Conservation (phyloP, 495 filamentous ascomycete species). For the Podospora pseudocomata region DNA sequence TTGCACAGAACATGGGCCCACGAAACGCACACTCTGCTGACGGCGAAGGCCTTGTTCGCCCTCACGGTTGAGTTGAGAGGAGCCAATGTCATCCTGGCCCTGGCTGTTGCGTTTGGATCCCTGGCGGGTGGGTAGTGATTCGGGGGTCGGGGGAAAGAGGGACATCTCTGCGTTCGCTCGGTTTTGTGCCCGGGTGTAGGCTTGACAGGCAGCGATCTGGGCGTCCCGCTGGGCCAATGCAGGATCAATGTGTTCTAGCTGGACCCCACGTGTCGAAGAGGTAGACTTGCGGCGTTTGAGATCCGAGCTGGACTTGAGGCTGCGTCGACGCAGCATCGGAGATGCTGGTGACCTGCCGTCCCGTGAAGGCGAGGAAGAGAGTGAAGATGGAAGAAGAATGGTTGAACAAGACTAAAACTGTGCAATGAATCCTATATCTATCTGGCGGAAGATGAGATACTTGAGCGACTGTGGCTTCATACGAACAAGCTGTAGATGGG, state of each 20-base stretch:
- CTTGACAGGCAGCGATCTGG: conserved; percentile 62
- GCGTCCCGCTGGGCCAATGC: conserved; percentile 59
- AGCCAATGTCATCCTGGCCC: neutral
- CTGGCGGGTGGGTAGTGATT: conserved; percentile 20
- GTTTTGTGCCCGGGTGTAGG: conserved; percentile 57
- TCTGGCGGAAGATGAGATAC: conserved; percentile 15
- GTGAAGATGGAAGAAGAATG: conserved; percentile 15
- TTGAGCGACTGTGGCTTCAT: neutral
- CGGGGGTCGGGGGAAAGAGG: conserved; percentile 31
- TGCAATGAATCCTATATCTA: conserved; percentile 25
- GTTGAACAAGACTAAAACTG: conserved; percentile 23
- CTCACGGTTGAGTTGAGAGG: conserved; percentile 5
- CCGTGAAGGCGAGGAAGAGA: conserved; percentile 15
- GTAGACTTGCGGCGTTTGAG: conserved; percentile 62
- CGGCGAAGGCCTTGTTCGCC: conserved; percentile 32
- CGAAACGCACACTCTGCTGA: conserved; percentile 55
- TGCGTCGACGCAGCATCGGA: conserved; percentile 48
- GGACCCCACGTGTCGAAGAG: conserved; percentile 53
- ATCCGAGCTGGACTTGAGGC: conserved; percentile 36
- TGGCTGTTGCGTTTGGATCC: conserved; percentile 6
- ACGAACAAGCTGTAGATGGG: neutral
- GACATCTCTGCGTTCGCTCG: conserved; percentile 43
- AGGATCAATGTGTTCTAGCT: conserved; percentile 49
- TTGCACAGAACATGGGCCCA: conserved; percentile 36
- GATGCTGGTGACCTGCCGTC: neutral